Conservation (phyloP, 2,329 filamentous ascomycete species). For the Trichoderma sp. region DNA sequence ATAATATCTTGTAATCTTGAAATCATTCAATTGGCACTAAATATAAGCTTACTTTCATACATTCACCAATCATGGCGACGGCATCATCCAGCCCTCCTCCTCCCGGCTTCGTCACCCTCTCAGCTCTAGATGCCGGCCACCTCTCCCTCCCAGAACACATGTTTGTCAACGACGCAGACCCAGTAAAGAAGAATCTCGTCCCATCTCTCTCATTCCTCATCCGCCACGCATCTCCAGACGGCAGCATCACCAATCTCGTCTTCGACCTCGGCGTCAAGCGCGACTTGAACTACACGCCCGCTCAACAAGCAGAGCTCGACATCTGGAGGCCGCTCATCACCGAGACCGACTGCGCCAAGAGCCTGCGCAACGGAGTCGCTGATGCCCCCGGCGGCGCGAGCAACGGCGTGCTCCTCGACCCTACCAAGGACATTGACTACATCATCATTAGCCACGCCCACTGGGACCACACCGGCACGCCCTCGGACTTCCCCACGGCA, state of each 20-base stretch:
- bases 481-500: conserved; percentile 7
- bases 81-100: background rate
- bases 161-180: conserved; percentile 5
- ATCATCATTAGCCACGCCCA: conserved; percentile 11
- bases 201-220: conserved; percentile 11
- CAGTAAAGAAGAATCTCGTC: background rate
- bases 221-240: background rate
- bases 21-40: background rate
- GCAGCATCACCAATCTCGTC: background rate
- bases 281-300: background rate
- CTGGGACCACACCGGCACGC: conserved; percentile 3
- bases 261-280: conserved; percentile 12
- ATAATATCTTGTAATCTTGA: background rate
- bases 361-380: background rate
- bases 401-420: conserved; percentile 3
- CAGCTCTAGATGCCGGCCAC: conserved; percentile 3
- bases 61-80: background rate
- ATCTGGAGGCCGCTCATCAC: background rate
- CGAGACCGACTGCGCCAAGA: background rate
- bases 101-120: background rate
- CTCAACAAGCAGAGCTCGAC: background rate
- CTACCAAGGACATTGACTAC: conserved; percentile 1
- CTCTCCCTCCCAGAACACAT: conserved; percentile 5
- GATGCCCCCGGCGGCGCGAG: background rate
- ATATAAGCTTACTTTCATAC: background rate